Evolutionary conservation across 139 green algal species (phyloP).

Genomic region (Tetradesmus lagerheimii): DNA sequence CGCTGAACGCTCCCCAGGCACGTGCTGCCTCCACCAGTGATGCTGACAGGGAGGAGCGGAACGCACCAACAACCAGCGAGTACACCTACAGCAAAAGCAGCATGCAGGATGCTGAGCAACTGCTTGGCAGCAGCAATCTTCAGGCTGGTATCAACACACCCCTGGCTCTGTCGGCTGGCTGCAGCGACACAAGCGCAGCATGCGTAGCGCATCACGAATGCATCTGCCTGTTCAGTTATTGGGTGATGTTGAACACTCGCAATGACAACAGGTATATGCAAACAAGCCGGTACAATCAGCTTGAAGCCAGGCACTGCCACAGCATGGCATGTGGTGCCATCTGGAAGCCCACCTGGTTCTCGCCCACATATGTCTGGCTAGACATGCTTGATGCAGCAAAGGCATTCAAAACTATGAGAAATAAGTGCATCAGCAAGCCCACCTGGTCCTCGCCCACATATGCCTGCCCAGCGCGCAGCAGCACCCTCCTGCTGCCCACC

Average conservation of each 20-base stretch:
- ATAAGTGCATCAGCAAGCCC: conserved; percentile 74
- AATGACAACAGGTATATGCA: too few species aligned
- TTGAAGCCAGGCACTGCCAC: too few species aligned
- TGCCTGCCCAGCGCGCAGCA: conserved; percentile 78
- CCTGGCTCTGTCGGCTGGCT: too few species aligned
- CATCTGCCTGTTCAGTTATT: too few species aligned
- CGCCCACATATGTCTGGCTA: background rate
- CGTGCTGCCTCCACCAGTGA: conserved; percentile 72
- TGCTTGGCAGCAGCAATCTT: background rate
- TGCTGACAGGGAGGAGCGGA: conserved; percentile 58
- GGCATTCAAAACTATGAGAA: too few species aligned
- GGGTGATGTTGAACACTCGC: too few species aligned
- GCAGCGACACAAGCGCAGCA: too few species aligned
- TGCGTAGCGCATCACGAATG: too few species aligned
- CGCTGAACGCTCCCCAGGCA: conserved; percentile 69
- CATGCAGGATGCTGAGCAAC: background rate
- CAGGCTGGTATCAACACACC: too few species aligned
- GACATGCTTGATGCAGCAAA: too few species aligned
- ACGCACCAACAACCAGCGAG: conserved; percentile 78
- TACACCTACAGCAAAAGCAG: conserved; percentile 26
- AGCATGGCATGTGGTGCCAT: conserved; percentile 41
- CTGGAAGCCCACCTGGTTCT: conserved; percentile 78
- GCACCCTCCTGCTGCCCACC: conserved; percentile 80
- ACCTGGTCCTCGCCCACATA: conserved; percentile 86
- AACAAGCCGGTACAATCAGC: too few species aligned